A percentile compares a stretch with the other conserved stretches of the same genome.
Evolutionary conservation across 2,329 filamentous ascomycete genomes (phyloP).

Genomic region (Colletotrichum karsti): DNA sequence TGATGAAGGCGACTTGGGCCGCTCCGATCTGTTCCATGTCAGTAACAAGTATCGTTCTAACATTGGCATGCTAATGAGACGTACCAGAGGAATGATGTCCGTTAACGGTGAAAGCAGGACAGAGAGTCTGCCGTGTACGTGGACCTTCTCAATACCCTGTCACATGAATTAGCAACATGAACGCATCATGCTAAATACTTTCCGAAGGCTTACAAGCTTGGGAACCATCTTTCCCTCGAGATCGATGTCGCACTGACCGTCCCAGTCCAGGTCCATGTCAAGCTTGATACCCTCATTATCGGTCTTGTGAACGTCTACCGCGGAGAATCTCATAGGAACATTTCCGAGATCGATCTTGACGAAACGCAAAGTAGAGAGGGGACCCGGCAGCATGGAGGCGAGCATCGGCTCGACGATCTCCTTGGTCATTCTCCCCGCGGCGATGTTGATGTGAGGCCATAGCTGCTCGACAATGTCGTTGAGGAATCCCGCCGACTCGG

Average conservation of each 20-base stretch:
- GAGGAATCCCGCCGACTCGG: constrained; percentile 52
- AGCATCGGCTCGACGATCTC: constrained; percentile 58
- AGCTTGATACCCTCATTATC: constrained; percentile 54
- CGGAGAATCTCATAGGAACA: constrained; percentile 48
- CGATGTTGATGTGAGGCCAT: constrained; percentile 58
- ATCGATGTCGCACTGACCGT: constrained; percentile 55
- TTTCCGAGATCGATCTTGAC: constrained; percentile 54
- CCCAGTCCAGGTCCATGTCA: constrained; percentile 56
- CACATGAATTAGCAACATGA: constrained; percentile 4
- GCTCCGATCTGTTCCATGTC: constrained; percentile 50
- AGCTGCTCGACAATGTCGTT: constrained; percentile 56
- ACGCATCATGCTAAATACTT: not conserved
- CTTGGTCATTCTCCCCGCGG: constrained; percentile 52
- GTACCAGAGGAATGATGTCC: constrained; percentile 54
- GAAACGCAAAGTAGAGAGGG: constrained; percentile 51
- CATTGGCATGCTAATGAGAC: not conserved
- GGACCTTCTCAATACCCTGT: constrained; percentile 54
- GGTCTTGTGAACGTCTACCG: constrained; percentile 54
- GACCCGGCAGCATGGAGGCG: constrained; percentile 52
- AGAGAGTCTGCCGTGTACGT: constrained; percentile 51
- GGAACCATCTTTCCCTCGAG: constrained; percentile 51
- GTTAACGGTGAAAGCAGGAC: constrained; percentile 53
- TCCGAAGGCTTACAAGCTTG: constrained; percentile 44
- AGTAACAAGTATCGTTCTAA: not conserved
- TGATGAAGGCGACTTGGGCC: constrained; percentile 57